These are phyloP conservation scores for Nemania sp. DNA, from an alignment of 2,329 filamentous ascomycete genomes.

Conservation along the genomic window DNA sequence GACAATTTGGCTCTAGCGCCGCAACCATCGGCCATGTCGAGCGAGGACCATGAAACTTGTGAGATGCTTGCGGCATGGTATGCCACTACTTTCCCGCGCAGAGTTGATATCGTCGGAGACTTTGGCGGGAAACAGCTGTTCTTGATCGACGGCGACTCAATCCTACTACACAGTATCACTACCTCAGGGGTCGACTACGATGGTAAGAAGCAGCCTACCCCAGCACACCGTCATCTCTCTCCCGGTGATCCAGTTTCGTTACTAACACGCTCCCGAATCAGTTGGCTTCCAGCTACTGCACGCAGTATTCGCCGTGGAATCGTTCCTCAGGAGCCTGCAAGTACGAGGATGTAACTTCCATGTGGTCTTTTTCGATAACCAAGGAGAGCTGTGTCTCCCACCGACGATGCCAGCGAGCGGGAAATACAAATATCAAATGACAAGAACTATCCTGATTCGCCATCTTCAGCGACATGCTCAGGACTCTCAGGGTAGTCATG, in stretches of 20 bases:
- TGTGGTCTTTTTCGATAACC: conserved; percentile 67
- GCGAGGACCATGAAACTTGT: neutral
- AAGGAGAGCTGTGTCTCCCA: conserved; percentile 61
- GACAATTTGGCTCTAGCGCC: neutral
- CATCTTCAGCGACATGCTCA: conserved; percentile 52
- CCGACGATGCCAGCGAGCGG: conserved; percentile 36
- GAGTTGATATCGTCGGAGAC: conserved; percentile 73
- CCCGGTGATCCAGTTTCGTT: neutral
- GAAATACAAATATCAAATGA: conserved; percentile 61
- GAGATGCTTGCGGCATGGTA: conserved; percentile 25
- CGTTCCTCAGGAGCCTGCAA: conserved; percentile 63
- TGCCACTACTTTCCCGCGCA: conserved; percentile 32
- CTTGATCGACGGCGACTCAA: conserved; percentile 72
- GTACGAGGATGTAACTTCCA: conserved; percentile 72
- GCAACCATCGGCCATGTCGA: neutral
- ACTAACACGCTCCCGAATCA: conserved; percentile 3
- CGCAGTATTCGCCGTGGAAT: conserved; percentile 70
- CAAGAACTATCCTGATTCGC: conserved; percentile 65
- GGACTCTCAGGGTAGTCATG: conserved; percentile 22
- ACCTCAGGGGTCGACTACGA: conserved; percentile 67
- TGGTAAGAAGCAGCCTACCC: conserved; percentile 41
- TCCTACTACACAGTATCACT: conserved; percentile 68
- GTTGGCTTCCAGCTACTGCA: conserved; percentile 68
- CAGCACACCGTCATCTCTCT: neutral
- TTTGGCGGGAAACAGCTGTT: conserved; percentile 77